Evolutionary conservation across 164 flowering plant genomes (phyloP).

Genomic region (Berberis thunbergii): DNA sequence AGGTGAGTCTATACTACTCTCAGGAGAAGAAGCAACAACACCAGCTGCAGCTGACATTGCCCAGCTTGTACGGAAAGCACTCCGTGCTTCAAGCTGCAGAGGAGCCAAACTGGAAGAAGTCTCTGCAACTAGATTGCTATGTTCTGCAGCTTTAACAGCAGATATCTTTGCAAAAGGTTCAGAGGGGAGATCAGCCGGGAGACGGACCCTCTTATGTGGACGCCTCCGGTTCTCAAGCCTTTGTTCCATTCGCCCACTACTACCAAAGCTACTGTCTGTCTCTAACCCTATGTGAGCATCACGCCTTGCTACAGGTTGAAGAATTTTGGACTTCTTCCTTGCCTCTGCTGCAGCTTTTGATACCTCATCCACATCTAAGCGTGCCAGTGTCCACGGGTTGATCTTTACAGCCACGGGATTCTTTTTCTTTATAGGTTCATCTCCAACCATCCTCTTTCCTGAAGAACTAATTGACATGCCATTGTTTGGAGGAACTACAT

Average conservation of each 20-base stretch:
- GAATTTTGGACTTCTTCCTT: constrained; percentile 72
- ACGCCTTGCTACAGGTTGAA: constrained; percentile 65
- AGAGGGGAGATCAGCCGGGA: constrained; percentile 51
- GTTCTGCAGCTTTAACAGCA: constrained; percentile 21
- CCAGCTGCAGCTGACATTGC: constrained; percentile 48
- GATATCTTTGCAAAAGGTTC: constrained; percentile 32
- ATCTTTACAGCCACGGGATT: constrained; percentile 67
- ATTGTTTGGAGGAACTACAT: constrained; percentile 86
- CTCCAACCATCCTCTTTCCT: constrained; percentile 45
- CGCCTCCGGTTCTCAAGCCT: constrained; percentile 54
- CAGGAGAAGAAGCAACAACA: constrained; percentile 72
- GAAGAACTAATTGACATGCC: constrained; percentile 56
- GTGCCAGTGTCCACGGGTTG: constrained; percentile 92
- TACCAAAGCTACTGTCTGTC: constrained; percentile 64
- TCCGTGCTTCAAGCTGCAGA: constrained; percentile 75
- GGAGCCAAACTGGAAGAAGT: constrained; percentile 59
- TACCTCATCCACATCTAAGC: constrained; percentile 84
- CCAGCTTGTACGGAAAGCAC: constrained; percentile 68
- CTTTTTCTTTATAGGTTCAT: constrained; percentile 55
- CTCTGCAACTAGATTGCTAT: constrained; percentile 18
- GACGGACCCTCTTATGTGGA: constrained; percentile 46
- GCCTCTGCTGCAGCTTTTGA: constrained; percentile 87
- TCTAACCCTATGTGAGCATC: constrained; percentile 32
- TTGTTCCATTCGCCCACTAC: constrained; percentile 46
- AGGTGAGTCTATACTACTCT: constrained; percentile 86